Percentiles rank a stretch among this genome's conserved stretches.
These are phyloP conservation scores for Phycomyces blakesleeanus DNA, from an alignment of 192 early-diverging fungal genomes.

Conservation along the genomic window DNA sequence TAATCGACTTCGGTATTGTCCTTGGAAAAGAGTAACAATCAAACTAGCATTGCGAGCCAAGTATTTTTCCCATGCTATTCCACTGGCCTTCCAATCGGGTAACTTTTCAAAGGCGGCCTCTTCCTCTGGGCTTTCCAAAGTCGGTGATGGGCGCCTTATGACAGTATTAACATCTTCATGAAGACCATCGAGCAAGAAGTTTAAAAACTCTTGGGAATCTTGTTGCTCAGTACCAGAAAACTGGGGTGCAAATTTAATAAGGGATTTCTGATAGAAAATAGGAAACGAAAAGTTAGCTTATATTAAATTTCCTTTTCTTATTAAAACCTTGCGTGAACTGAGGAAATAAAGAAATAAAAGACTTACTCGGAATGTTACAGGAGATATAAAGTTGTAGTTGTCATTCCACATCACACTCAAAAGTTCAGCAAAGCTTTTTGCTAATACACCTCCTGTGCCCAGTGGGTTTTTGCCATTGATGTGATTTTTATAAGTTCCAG, in stretches of 20 bases:
- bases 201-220: slow-evolving; percentile 94
- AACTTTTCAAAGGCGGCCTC: slow-evolving; percentile 64
- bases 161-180: slow-evolving; percentile 89
- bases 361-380: slow-evolving; percentile 66
- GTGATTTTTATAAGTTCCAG: slow-evolving; percentile 57
- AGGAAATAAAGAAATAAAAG: background rate
- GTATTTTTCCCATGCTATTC: slow-evolving; percentile 75
- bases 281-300: no score
- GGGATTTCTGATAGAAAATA: slow-evolving; percentile 46
- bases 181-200: slow-evolving; percentile 82
- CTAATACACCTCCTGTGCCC: slow-evolving; percentile 69
- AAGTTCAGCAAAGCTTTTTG: slow-evolving; percentile 73
- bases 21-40: slow-evolving; percentile 90
- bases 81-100: slow-evolving; percentile 55
- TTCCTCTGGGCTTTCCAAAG: slow-evolving; percentile 37
- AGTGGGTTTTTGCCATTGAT: slow-evolving; percentile 66
- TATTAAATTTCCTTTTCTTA: no score
- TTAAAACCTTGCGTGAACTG: no score
- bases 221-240: slow-evolving; percentile 92
- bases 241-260: slow-evolving; percentile 73
- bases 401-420: slow-evolving; percentile 82
- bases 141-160: slow-evolving; percentile 35
- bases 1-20: slow-evolving; percentile 64
- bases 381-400: slow-evolving; percentile 72
- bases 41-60: slow-evolving; percentile 72